Percentiles rank a stretch among this genome's conserved stretches.
Conservation (phyloP, 2,329 filamentous ascomycete genomes). For the Penicillium sp. region DNA sequence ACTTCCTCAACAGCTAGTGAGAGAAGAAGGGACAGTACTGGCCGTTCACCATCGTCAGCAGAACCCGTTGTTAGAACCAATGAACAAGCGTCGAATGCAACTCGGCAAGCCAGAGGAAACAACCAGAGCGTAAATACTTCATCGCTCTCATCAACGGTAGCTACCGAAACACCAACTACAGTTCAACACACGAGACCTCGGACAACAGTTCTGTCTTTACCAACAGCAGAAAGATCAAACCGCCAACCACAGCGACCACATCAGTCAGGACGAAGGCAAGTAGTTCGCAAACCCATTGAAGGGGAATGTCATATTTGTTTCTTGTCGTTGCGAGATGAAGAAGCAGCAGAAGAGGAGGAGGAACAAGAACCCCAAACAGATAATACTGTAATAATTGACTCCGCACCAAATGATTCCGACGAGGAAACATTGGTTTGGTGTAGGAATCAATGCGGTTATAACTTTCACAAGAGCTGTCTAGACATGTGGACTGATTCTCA, state of each 20-base stretch:
- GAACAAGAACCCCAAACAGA: not conserved
- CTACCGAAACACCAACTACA: not conserved
- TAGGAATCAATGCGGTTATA: slow-evolving; percentile 8
- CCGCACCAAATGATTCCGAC: not conserved
- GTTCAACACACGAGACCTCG: not conserved
- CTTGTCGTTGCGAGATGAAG: not conserved
- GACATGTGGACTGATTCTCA: slow-evolving; percentile 1
- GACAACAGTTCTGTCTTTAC: not conserved
- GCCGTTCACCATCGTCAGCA: not conserved
- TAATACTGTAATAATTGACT: not conserved
- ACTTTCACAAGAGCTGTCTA: slow-evolving; percentile 9
- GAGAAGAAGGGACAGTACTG: not conserved
- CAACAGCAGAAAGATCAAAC: not conserved
- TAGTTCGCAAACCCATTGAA: slow-evolving; percentile 1
- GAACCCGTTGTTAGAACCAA: not conserved
- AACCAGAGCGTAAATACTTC: not conserved
- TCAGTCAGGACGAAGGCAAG: not conserved
- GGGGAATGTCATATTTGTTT: slow-evolving; percentile 11
- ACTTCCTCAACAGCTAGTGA: not conserved
- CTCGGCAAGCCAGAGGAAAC: not conserved
- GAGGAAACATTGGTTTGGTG: slow-evolving; percentile 8
- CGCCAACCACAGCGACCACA: not conserved
- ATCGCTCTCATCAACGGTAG: not conserved
- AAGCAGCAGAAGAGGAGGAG: not conserved
- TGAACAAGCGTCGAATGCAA: not conserved